Conservation (phyloP, 2,329 filamentous ascomycete genomes). For the Talaromyces sp. region DNA sequence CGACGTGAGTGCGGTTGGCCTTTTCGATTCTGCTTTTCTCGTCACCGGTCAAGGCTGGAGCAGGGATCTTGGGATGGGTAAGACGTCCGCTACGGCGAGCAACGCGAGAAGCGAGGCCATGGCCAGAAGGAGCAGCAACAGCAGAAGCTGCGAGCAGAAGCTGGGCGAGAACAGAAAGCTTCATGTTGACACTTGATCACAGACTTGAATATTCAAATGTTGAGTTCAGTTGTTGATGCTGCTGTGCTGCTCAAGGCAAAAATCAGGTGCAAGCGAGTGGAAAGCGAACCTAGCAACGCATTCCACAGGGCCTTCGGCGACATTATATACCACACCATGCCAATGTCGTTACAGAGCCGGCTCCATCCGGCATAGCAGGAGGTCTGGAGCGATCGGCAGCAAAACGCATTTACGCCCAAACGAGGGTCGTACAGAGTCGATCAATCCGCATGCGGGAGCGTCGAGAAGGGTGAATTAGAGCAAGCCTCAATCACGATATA, state of each 20-base stretch:
- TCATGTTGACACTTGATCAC: not conserved
- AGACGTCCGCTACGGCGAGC: slow-evolving; percentile 24
- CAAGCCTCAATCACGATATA: not conserved
- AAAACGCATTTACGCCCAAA: not conserved
- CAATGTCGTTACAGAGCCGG: not conserved
- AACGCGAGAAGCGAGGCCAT: slow-evolving; percentile 24
- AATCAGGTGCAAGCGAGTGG: not conserved
- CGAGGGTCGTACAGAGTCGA: not conserved
- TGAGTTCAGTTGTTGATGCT: not conserved
- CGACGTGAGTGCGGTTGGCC: slow-evolving; percentile 36
- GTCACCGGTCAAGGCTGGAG: not conserved
- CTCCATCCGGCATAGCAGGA: not conserved
- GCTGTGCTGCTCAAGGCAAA: not conserved
- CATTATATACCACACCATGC: not conserved
- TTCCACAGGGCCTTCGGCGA: not conserved
- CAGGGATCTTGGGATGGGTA: slow-evolving; percentile 19
- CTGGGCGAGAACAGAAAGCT: not conserved
- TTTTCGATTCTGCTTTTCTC: slow-evolving; percentile 4
- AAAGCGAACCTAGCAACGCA: not conserved
- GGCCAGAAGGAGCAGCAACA: slow-evolving; percentile 16
- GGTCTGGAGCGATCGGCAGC: not conserved
- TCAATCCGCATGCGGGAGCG: not conserved
- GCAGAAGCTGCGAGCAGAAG: slow-evolving; percentile 19
- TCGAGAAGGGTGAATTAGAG: not conserved
- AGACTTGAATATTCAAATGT: not conserved